A percentile compares a stretch with the other conserved stretches of the same genome.
These are phyloP conservation scores for Agarophyton chilense DNA, from an alignment of 23 red algal genomes.

Conservation along the genomic window DNA sequence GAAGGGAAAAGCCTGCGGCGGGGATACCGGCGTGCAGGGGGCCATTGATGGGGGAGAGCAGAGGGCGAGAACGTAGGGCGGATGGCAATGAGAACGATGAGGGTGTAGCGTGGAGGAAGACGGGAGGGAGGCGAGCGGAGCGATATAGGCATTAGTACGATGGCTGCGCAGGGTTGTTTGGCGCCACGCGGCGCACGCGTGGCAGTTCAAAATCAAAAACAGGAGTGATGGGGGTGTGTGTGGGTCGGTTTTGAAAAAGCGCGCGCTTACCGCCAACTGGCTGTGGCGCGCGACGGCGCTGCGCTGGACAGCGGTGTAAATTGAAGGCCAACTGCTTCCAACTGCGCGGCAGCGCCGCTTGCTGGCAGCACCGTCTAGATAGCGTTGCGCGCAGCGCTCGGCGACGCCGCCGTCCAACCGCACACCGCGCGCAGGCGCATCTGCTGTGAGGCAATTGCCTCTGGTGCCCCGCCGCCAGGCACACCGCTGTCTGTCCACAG, in stretches of 20 bases:
- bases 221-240: too few species aligned
- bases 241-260: background rate
- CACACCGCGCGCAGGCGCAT: background rate
- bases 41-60: background rate
- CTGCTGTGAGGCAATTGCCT: too few species aligned
- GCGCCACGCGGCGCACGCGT: conserved; percentile 1
- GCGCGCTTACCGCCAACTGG: background rate
- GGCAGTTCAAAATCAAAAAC: conserved; percentile 21
- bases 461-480: too few species aligned
- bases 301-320: too few species aligned
- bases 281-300: too few species aligned
- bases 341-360: background rate
- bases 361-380: background rate
- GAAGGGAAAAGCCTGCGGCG: conserved; percentile 29
- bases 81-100: background rate
- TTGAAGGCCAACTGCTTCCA: too few species aligned
- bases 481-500: too few species aligned
- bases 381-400: background rate
- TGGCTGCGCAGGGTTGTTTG: background rate
- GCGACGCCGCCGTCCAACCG: background rate
- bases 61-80: background rate
- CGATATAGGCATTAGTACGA: conserved; percentile 30
- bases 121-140: background rate
- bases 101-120: background rate
- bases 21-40: conserved; percentile 26